Conservation (phyloP, 2,329 filamentous ascomycete species). For the Zymoseptoria crescenta region DNA sequence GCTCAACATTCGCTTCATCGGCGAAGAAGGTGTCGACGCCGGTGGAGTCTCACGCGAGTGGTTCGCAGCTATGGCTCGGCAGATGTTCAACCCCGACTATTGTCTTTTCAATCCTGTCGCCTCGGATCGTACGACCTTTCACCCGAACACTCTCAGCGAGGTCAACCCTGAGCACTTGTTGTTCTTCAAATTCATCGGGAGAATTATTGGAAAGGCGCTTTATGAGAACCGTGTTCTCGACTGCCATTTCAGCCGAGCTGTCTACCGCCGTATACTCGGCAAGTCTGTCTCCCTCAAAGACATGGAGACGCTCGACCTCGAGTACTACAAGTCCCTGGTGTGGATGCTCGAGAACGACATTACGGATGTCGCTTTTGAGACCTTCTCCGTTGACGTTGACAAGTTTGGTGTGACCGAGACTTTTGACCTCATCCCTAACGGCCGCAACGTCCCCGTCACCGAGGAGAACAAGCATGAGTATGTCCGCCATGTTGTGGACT, state of each 20-base stretch:
- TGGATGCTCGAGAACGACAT: conserved; percentile 99
- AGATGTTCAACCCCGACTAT: conserved; percentile 99
- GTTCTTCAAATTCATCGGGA: conserved; percentile 99
- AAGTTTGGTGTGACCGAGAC: conserved; percentile 84
- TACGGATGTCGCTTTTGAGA: conserved; percentile 93
- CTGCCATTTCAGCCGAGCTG: conserved; percentile 96
- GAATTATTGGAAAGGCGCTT: conserved; percentile 94
- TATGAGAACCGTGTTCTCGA: conserved; percentile 94
- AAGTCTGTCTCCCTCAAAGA: conserved; percentile 96
- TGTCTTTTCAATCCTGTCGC: conserved; percentile 94
- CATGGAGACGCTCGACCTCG: conserved; percentile 96
- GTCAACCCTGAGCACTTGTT: conserved; percentile 93
- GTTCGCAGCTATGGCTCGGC: conserved; percentile 94
- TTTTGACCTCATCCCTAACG: conserved; percentile 78
- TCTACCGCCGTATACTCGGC: conserved; percentile 95
- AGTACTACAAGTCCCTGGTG: conserved; percentile 96
- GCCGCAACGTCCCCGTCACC: conserved; percentile 85
- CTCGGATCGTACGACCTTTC: conserved; percentile 95
- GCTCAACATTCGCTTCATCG: conserved; percentile 93
- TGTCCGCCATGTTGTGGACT: conserved; percentile 86
- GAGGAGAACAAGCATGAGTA: conserved; percentile 99
- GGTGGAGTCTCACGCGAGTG: conserved; percentile 96
- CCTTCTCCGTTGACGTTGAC: conserved; percentile 88
- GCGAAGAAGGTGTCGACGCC: conserved; percentile 94
- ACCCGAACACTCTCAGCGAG: conserved; percentile 87